These are phyloP conservation scores for Phytophthora chlamydospora DNA, from an alignment of 352 stramenopile species.

Conservation along the genomic window DNA sequence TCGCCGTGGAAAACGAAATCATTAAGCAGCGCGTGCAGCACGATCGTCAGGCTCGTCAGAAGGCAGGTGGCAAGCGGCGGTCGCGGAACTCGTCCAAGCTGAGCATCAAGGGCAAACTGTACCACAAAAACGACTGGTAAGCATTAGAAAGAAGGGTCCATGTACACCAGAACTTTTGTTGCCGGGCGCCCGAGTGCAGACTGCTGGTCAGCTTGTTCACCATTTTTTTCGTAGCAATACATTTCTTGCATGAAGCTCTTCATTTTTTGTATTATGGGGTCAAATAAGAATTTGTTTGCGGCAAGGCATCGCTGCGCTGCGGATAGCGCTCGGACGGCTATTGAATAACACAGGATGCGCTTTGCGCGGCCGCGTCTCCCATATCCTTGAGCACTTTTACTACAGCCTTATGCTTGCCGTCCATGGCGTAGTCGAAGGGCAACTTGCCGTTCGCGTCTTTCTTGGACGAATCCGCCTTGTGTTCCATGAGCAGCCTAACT, in stretches of 20 bases:
- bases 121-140: conserved; percentile 86
- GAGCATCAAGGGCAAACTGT: conserved; percentile 85
- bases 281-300: conserved; percentile 35
- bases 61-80: conserved; percentile 60
- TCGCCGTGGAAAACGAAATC: conserved; percentile 67
- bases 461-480: conserved; percentile 87
- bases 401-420: conserved; percentile 92
- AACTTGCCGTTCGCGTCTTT: conserved; percentile 92
- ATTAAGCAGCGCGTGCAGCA: conserved; percentile 87
- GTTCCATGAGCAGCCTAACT: conserved; percentile 91
- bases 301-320: conserved; percentile 12
- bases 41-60: conserved; percentile 61
- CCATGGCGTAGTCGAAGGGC: conserved; percentile 92
- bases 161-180: background rate
- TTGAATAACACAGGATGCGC: conserved; percentile 86
- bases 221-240: conserved; percentile 25
- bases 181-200: conserved; percentile 19
- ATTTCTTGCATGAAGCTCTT: conserved; percentile 38
- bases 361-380: conserved; percentile 88
- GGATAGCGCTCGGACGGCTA: conserved; percentile 37
- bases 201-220: conserved; percentile 1
- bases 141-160: background rate
- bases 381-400: conserved; percentile 94
- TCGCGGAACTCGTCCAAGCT: conserved; percentile 86
- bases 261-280: conserved; percentile 46